Evolutionary conservation across 1,284 basidiomycete species (phyloP).

Genomic region (Cryptococcus jaspeensis): DNA sequence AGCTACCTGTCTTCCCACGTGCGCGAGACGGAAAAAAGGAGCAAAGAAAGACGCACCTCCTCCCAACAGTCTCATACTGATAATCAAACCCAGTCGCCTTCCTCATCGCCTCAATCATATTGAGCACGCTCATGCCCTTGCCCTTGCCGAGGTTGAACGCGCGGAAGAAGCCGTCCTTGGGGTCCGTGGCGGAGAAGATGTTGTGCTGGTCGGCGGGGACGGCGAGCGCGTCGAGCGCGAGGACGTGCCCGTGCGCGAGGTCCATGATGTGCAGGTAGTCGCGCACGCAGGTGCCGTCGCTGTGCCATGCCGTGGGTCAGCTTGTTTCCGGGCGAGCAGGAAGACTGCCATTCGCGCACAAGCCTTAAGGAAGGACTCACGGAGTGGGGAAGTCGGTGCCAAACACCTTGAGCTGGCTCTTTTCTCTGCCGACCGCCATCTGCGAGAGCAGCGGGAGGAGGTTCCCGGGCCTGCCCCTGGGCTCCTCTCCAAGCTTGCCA

Average conservation of each 20-base stretch:
- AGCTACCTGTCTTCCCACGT: not conserved
- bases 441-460: slow-evolving; percentile 91
- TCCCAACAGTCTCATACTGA: slow-evolving; percentile 83
- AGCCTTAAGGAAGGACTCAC: slow-evolving; percentile 54
- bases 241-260: slow-evolving; percentile 87
- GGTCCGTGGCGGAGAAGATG: slow-evolving; percentile 49
- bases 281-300: slow-evolving; percentile 93
- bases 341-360: not conserved
- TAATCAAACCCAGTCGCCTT: slow-evolving; percentile 86
- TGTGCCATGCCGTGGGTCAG: not conserved
- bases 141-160: slow-evolving; percentile 97
- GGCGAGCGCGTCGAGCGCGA: slow-evolving; percentile 76
- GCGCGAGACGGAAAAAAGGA: not conserved
- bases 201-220: slow-evolving; percentile 23
- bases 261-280: slow-evolving; percentile 99
- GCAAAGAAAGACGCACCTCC: slow-evolving; percentile 62
- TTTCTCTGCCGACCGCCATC: slow-evolving; percentile 89
- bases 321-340: not conserved
- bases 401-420: slow-evolving; percentile 84
- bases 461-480: slow-evolving; percentile 90
- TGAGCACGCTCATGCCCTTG: slow-evolving; percentile 84
- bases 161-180: slow-evolving; percentile 63
- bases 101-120: slow-evolving; percentile 94
- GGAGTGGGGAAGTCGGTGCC: slow-evolving; percentile 97
- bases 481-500: slow-evolving; percentile 94